Percentiles rank a stretch among this genome's conserved stretches.
phyloP scores from a whole-genome alignment of 2,329 filamentous ascomycete genomes.

The Cryphonectria radicalis region DNA sequence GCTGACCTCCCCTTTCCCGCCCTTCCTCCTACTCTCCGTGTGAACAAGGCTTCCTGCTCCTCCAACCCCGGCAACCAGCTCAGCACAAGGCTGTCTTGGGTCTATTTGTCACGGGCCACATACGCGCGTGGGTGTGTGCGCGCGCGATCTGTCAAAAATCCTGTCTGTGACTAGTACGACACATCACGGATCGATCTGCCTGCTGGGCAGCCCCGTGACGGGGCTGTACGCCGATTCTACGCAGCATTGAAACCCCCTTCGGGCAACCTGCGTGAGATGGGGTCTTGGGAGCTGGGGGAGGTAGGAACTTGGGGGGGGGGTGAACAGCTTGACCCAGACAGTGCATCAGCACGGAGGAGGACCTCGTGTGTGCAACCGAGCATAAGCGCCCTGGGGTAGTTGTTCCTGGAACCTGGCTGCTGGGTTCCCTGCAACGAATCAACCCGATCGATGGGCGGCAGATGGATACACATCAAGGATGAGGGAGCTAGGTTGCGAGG shows the following conservation, averaged over 20 bases:
- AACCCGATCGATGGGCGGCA: not conserved
- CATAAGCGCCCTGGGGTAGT: not conserved
- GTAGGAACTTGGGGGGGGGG: not conserved
- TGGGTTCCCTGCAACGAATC: not conserved
- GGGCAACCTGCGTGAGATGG: not conserved
- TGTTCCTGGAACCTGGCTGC: not conserved
- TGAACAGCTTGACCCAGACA: not conserved
- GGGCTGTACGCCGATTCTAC: not conserved
- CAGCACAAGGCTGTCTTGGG: not conserved
- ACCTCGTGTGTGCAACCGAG: not conserved
- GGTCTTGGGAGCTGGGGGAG: constrained; percentile 1
- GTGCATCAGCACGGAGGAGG: not conserved
- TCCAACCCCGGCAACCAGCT: not conserved
- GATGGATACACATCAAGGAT: not conserved
- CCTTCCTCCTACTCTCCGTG: not conserved
- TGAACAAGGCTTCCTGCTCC: not conserved
- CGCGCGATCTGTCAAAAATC: not conserved
- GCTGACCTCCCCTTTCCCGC: constrained; percentile 15
- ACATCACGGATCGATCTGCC: constrained; percentile 22
- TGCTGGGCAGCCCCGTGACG: constrained; percentile 25
- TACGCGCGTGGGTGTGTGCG: not conserved
- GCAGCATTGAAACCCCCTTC: not conserved
- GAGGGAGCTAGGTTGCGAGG: not conserved
- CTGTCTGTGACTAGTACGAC: constrained; percentile 24
- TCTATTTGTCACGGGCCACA: not conserved